Conservation (phyloP, 2,329 filamentous ascomycete species). For the Nemania abortiva region DNA sequence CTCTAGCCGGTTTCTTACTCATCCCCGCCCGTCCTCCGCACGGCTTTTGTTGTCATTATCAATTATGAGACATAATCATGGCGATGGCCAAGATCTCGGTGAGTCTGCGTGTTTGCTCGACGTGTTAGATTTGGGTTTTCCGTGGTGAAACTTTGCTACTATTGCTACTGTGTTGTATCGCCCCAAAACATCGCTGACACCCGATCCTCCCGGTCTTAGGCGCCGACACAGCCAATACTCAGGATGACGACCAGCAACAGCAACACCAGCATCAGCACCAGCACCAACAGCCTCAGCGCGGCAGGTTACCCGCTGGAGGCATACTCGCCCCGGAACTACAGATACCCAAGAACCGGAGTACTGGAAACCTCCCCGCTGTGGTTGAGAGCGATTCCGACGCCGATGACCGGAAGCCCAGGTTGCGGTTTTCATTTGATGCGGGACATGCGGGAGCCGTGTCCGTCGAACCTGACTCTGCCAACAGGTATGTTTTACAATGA, state of each 20-base stretch:
- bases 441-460: conserved; percentile 73
- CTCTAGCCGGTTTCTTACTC: background rate
- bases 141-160: conserved; percentile 30
- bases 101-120: conserved; percentile 43
- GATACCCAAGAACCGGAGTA: conserved; percentile 74
- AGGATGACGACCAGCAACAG: conserved; percentile 53
- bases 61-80: conserved; percentile 62
- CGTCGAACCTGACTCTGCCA: conserved; percentile 75
- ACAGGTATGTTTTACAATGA: conserved; percentile 70
- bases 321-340: conserved; percentile 62
- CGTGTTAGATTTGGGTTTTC: conserved; percentile 32
- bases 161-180: background rate
- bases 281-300: conserved; percentile 39
- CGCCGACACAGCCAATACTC: conserved; percentile 54
- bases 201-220: conserved; percentile 50
- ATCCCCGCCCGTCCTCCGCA: conserved; percentile 4
- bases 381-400: conserved; percentile 52
- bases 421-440: conserved; percentile 83
- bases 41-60: conserved; percentile 40
- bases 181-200: conserved; percentile 43
- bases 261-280: conserved; percentile 3
- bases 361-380: conserved; percentile 68
- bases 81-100: conserved; percentile 59
- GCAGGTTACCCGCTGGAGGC: conserved; percentile 53
- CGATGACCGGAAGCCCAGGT: conserved; percentile 65